A percentile compares a stretch with the other conserved stretches of the same genome.
Conservation (phyloP, 805 yeast genomes). For the Yarrowia alimentaria region DNA sequence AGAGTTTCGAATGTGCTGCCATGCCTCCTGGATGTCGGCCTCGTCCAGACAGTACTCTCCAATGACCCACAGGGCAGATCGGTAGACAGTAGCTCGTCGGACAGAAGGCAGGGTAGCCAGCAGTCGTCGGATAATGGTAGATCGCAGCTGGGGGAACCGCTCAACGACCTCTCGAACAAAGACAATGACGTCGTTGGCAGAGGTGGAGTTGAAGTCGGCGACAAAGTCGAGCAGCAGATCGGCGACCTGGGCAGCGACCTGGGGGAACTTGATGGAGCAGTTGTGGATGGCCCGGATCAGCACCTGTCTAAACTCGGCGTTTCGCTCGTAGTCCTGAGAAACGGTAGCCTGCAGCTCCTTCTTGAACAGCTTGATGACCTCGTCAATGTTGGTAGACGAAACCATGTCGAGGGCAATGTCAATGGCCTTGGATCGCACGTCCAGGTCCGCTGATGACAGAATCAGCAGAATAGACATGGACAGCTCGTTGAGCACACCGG, state of each 20-base stretch:
- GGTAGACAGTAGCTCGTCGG: constrained; percentile 83
- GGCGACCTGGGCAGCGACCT: constrained; percentile 88
- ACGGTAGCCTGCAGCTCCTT: constrained; percentile 82
- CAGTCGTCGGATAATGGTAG: constrained; percentile 61
- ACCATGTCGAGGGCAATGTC: constrained; percentile 78
- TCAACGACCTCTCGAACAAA: constrained; percentile 94
- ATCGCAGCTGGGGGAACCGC: constrained; percentile 77
- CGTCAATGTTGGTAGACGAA: constrained; percentile 86
- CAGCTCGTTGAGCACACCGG: constrained; percentile 80
- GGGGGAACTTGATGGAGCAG: constrained; percentile 82
- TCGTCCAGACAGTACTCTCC: constrained; percentile 86
- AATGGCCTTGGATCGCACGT: constrained; percentile 84
- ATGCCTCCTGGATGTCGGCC: constrained; percentile 69
- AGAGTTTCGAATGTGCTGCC: constrained; percentile 80
- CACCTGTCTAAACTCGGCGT: constrained; percentile 81
- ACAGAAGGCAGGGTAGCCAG: constrained; percentile 60
- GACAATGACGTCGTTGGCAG: constrained; percentile 86
- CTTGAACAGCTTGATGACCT: constrained; percentile 85
- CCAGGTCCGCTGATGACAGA: constrained; percentile 83
- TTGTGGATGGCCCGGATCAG: constrained; percentile 85
- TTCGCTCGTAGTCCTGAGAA: constrained; percentile 68
- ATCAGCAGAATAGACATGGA: constrained; percentile 84
- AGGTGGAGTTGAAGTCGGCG: constrained; percentile 75
- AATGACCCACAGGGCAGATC: constrained; percentile 92
- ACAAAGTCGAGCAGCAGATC: constrained; percentile 83